Evolutionary conservation across 345 rosid species (phyloP).

Genomic region (Camelina laxa): DNA sequence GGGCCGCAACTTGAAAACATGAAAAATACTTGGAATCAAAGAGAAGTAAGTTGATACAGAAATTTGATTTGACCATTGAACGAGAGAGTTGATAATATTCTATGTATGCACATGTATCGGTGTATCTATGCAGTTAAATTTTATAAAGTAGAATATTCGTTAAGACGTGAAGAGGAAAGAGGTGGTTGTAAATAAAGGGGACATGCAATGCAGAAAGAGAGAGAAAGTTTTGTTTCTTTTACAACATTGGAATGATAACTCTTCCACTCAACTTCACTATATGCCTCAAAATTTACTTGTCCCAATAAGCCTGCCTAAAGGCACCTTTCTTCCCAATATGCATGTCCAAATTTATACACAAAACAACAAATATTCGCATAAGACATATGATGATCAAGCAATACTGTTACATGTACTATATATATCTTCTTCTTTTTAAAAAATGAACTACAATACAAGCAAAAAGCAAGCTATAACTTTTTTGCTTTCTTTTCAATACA

Average conservation of each 20-base stretch:
- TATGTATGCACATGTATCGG: slow-evolving; percentile 28
- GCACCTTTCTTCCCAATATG: slow-evolving; percentile 38
- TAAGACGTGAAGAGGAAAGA: slow-evolving; percentile 43
- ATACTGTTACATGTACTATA: neutral
- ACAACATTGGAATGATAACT: slow-evolving; percentile 44
- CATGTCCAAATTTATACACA: slow-evolving; percentile 40
- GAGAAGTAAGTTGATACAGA: slow-evolving; percentile 24
- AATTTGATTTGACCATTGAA: slow-evolving; percentile 38
- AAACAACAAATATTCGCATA: slow-evolving; percentile 19
- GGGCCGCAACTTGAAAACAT: slow-evolving; percentile 37
- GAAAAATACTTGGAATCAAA: slow-evolving; percentile 38
- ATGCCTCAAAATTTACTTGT: slow-evolving; percentile 40
- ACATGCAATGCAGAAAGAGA: slow-evolving; percentile 50
- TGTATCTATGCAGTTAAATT: slow-evolving; percentile 11
- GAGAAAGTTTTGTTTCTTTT: slow-evolving; percentile 45
- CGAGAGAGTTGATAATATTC: slow-evolving; percentile 30
- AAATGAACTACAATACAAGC: neutral
- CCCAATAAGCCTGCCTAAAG: slow-evolving; percentile 50
- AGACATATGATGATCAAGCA: neutral
- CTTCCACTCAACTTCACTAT: slow-evolving; percentile 44
- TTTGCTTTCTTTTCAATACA: neutral
- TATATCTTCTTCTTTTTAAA: neutral
- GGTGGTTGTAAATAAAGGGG: slow-evolving; percentile 39
- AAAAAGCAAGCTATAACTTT: neutral
- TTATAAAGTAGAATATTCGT: slow-evolving; percentile 42